Conservation (phyloP, 306 rosid genomes). For the Acacia melanoxylon region DNA sequence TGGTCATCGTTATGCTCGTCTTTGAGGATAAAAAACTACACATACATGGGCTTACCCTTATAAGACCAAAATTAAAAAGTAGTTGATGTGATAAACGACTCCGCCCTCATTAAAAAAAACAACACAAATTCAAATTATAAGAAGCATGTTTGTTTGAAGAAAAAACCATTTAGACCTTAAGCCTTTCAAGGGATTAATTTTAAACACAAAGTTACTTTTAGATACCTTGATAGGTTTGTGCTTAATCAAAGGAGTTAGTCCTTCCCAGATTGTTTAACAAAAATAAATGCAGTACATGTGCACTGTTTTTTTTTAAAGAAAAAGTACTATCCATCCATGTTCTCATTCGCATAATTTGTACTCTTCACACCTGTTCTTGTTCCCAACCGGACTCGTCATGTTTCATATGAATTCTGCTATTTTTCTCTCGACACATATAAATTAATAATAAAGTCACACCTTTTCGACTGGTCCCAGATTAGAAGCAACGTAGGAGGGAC, state of each 20-base stretch:
- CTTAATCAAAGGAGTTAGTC: too few relatives aligned
- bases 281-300: too few relatives aligned
- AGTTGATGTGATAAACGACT: too few relatives aligned
- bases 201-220: too few relatives aligned
- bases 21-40: neutral
- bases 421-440: neutral
- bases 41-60: neutral
- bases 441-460: neutral
- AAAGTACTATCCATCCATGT: neutral
- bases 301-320: too few relatives aligned
- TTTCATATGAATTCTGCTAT: neutral
- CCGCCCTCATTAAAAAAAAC: too few relatives aligned
- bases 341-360: neutral
- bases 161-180: too few relatives aligned
- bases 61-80: neutral
- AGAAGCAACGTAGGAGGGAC: neutral
- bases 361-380: neutral
- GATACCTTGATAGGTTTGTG: too few relatives aligned
- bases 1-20: neutral
- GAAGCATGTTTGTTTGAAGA: too few relatives aligned
- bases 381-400: neutral
- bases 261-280: too few relatives aligned
- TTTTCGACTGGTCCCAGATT: neutral
- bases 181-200: fast-evolving
- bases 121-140: too few relatives aligned